phyloP scores from a whole-genome alignment of 2,329 filamentous ascomycete species.

The Xylaria digitata region DNA sequence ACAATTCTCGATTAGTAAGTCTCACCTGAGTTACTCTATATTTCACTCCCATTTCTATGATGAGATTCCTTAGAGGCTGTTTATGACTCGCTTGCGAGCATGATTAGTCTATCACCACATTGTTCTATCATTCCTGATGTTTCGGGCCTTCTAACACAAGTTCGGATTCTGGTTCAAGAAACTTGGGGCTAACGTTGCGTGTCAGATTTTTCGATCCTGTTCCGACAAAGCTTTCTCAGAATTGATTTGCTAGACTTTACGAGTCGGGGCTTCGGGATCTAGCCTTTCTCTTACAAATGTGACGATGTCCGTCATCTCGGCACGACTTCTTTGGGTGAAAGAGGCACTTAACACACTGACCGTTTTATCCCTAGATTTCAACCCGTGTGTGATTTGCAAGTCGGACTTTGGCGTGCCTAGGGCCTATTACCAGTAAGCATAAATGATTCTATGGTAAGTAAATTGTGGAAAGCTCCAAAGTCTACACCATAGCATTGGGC shows the following conservation, averaged over 20 bases:
- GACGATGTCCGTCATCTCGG: slow-evolving; percentile 42
- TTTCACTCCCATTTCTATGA: slow-evolving; percentile 43
- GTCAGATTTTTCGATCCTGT: slow-evolving; percentile 6
- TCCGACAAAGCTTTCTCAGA: not conserved
- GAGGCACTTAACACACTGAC: slow-evolving; percentile 52
- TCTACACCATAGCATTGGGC: no score
- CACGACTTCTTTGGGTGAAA: slow-evolving; percentile 34
- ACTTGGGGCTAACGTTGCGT: slow-evolving; percentile 10
- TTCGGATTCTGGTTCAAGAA: not conserved
- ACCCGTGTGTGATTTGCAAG: slow-evolving; percentile 70
- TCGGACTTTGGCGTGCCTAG: slow-evolving; percentile 72
- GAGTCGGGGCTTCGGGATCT: slow-evolving; percentile 9
- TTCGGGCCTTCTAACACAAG: slow-evolving; percentile 6
- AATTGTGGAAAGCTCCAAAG: not conserved
- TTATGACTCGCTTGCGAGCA: slow-evolving; percentile 52
- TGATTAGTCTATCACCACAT: slow-evolving; percentile 52
- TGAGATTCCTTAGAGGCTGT: slow-evolving; percentile 54
- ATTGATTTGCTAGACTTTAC: not conserved
- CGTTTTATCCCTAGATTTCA: slow-evolving; percentile 74
- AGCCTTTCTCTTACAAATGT: slow-evolving; percentile 43
- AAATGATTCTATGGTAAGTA: not conserved
- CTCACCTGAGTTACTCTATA: not conserved
- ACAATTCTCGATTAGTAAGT: slow-evolving; percentile 36
- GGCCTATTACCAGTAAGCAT: slow-evolving; percentile 54
- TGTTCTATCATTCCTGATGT: slow-evolving; percentile 52